These are phyloP conservation scores for Arctostaphylos glauca DNA, from an alignment of 148 eudicot genomes.

Conservation along the genomic window DNA sequence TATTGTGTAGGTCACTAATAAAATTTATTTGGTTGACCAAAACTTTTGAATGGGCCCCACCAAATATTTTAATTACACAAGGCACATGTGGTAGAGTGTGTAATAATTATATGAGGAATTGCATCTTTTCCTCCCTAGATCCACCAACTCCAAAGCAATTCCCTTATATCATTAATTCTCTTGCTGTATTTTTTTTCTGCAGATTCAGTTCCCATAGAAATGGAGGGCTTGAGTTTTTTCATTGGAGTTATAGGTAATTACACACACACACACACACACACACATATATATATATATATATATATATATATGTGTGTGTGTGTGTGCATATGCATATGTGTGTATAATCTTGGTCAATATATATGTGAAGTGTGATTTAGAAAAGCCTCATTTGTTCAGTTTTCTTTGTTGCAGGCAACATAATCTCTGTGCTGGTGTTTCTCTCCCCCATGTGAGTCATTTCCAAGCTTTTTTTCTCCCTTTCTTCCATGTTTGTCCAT, in stretches of 20 bases:
- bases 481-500: not conserved
- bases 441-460: conserved; percentile 29
- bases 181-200: not conserved
- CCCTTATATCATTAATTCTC: not conserved
- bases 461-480: not conserved
- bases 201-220: not conserved
- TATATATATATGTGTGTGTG: too few species aligned
- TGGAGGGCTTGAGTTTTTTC: conserved; percentile 4
- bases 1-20: too few species aligned
- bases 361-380: not conserved
- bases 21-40: too few species aligned
- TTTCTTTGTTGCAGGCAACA: conserved; percentile 24
- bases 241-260: conserved; percentile 9
- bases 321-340: too few species aligned
- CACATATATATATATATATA: not conserved
- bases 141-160: too few species aligned
- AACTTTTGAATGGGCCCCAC: too few species aligned
- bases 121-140: too few species aligned
- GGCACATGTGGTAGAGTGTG: too few species aligned
- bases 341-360: too few species aligned
- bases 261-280: not conserved
- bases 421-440: conserved; percentile 28
- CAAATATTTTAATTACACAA: too few species aligned
- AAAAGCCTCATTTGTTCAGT: not conserved
- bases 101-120: too few species aligned